phyloP scores from a whole-genome alignment of 768 basidiomycete species.

The Termitomyces sp. region DNA sequence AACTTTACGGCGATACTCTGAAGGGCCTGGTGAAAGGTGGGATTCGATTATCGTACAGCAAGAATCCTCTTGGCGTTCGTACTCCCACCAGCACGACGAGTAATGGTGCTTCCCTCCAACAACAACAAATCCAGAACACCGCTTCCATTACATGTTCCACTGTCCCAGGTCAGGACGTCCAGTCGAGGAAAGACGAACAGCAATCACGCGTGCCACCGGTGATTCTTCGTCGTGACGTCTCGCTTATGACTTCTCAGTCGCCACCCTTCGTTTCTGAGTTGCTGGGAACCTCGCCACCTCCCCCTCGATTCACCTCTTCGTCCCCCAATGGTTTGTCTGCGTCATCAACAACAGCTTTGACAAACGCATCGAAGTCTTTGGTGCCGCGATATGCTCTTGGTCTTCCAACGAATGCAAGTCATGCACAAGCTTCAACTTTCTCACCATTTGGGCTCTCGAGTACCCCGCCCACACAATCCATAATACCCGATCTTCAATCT shows the following conservation, averaged over 20 bases:
- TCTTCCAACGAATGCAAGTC: slow-evolving; percentile 17
- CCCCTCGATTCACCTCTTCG: slow-evolving; percentile 39
- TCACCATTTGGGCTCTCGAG: slow-evolving; percentile 32
- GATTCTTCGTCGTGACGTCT: slow-evolving; percentile 19
- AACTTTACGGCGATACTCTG: slow-evolving; percentile 88
- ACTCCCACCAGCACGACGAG: slow-evolving; percentile 61
- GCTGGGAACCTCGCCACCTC: slow-evolving; percentile 38
- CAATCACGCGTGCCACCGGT: slow-evolving; percentile 12
- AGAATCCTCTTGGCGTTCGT: slow-evolving; percentile 94
- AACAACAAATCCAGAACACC: slow-evolving; percentile 33
- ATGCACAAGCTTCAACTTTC: slow-evolving; percentile 23
- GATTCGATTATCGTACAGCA: slow-evolving; percentile 96
- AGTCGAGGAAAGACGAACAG: slow-evolving; percentile 16
- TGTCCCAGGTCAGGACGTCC: slow-evolving; percentile 13
- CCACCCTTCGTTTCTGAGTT: slow-evolving; percentile 24
- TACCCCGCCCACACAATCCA: slow-evolving; percentile 23
- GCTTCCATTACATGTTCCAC: slow-evolving; percentile 5
- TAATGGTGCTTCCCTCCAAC: slow-evolving; percentile 34
- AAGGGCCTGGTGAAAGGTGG: slow-evolving; percentile 91
- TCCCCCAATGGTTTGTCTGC: slow-evolving; percentile 24
- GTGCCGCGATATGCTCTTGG: slow-evolving; percentile 31
- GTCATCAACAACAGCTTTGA: slow-evolving; percentile 22
- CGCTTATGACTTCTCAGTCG: slow-evolving; percentile 17
- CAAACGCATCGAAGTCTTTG: slow-evolving; percentile 24
- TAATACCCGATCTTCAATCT: slow-evolving; percentile 33